Evolutionary conservation across 805 yeast genomes (phyloP), one percentile per base, ranked within the genome.

Genomic region (Candida manassasensis): DNA sequence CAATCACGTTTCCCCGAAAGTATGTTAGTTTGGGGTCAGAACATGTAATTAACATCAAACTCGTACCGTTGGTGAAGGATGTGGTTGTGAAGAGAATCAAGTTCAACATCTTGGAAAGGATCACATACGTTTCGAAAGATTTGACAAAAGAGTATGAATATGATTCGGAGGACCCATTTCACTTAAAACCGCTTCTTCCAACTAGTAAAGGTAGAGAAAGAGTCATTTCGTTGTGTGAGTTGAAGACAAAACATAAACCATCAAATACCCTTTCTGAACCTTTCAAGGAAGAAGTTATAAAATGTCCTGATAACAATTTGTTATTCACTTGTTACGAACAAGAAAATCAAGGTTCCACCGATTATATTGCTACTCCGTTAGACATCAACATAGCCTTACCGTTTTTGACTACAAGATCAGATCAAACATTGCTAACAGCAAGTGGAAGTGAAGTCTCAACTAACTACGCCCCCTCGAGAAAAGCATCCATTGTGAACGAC

Each of bases 1-100:
- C 82, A 43, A 70, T 84, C 11, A 73, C 87, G 0, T 71, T 84
- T 39, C 88, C 89, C 0, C 71, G 71, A 39, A 84, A 84, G 48
- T 84, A 69, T 53, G 75, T 83, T 8, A 67, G 84, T 2, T 57
- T 84, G 32, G 83, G 84, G 3, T 69, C 78, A 9, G 77, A 73
- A 33, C 63, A 60, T 61, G 49, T 84, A 58, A 59, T 84, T 14
- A 80, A 75, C 47, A 69, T 84, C 46, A 82, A 80, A 50, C 61
- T 84, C 16, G 71, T 76, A 0, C 93, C 94, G 0, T 49, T 82
- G 41, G 72, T 70, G 4, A 83, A 84, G 54, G 72, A 74, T 35
- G 68, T 84, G 4, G 63, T 67, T 3, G 57, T 84, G 22, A 83
- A 80, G 42, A 63, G 89, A 45, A 66, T 84, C 34, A 74, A 77